These are phyloP conservation scores for Geosiphon pyriformis DNA, from an alignment of 192 early-diverging fungal genomes.

Conservation along the genomic window DNA sequence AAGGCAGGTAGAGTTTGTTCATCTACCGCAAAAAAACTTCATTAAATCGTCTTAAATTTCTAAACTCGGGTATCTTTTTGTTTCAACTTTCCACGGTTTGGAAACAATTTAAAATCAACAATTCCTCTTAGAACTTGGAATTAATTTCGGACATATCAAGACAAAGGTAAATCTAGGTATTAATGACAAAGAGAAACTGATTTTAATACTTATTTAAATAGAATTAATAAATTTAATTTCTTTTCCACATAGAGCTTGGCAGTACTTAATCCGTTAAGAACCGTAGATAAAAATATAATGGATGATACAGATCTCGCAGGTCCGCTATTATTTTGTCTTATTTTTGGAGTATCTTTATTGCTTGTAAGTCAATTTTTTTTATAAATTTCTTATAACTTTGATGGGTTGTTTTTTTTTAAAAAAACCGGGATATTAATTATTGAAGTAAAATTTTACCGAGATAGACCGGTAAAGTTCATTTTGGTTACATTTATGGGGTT, in stretches of 20 bases:
- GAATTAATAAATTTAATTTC: background rate
- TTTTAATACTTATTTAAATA: background rate
- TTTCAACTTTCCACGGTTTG: no score
- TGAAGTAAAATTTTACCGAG: background rate
- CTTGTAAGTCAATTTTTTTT: constrained; percentile 45
- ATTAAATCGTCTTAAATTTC: no score
- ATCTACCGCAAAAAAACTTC: background rate
- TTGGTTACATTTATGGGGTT: constrained; percentile 97
- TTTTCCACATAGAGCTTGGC: constrained; percentile 53
- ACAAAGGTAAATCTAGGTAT: constrained; percentile 51
- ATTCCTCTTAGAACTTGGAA: constrained; percentile 69
- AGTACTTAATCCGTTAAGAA: constrained; percentile 79
- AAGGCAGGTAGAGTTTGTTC: constrained; percentile 45
- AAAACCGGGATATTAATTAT: background rate
- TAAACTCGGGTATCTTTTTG: no score
- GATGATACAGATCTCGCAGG: constrained; percentile 96
- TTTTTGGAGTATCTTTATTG: constrained; percentile 86
- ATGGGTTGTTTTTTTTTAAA: background rate
- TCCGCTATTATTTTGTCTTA: constrained; percentile 84
- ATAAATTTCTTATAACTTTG: background rate
- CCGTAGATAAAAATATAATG: constrained; percentile 77
- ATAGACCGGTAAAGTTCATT: constrained; percentile 87
- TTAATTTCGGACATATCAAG: constrained; percentile 91
- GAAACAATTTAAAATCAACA: no score
- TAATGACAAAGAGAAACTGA: background rate